These are phyloP conservation scores for Setomelanomma holmii DNA, from an alignment of 2,329 filamentous ascomycete genomes.

Conservation along the genomic window DNA sequence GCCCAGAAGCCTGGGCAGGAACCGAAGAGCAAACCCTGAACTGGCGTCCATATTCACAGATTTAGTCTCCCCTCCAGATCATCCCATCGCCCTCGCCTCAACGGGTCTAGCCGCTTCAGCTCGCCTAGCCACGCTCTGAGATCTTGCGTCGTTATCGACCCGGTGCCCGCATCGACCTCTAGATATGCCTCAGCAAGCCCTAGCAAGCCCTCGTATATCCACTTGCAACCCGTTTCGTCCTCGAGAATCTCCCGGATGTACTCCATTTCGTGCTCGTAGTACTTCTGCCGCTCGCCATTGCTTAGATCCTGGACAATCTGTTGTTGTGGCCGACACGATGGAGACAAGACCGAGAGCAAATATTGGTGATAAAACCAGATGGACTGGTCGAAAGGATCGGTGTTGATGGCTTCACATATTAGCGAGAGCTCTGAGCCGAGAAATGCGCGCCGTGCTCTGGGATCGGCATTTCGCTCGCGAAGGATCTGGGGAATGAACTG, in stretches of 20 bases:
- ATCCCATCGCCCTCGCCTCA: constrained; percentile 76
- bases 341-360: constrained; percentile 71
- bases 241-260: constrained; percentile 73
- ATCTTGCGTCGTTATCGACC: constrained; percentile 52
- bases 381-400: constrained; percentile 92
- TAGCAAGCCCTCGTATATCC: constrained; percentile 87
- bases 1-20: constrained; percentile 66
- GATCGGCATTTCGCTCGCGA: constrained; percentile 71
- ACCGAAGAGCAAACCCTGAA: constrained; percentile 61
- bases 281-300: constrained; percentile 66
- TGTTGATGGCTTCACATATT: constrained; percentile 80
- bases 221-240: constrained; percentile 77
- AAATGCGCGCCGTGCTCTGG: constrained; percentile 69
- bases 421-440: constrained; percentile 79
- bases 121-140: constrained; percentile 65
- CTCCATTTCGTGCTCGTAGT: constrained; percentile 75
- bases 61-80: constrained; percentile 66
- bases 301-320: constrained; percentile 72
- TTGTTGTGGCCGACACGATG: constrained; percentile 56
- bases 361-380: constrained; percentile 97
- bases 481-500: constrained; percentile 81
- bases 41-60: constrained; percentile 34
- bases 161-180: constrained; percentile 53
- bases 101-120: constrained; percentile 73
- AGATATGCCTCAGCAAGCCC: constrained; percentile 73